Evolutionary conservation across 495 filamentous ascomycete species (phyloP).

Genomic region (Sabuloglossum arenarium): DNA sequence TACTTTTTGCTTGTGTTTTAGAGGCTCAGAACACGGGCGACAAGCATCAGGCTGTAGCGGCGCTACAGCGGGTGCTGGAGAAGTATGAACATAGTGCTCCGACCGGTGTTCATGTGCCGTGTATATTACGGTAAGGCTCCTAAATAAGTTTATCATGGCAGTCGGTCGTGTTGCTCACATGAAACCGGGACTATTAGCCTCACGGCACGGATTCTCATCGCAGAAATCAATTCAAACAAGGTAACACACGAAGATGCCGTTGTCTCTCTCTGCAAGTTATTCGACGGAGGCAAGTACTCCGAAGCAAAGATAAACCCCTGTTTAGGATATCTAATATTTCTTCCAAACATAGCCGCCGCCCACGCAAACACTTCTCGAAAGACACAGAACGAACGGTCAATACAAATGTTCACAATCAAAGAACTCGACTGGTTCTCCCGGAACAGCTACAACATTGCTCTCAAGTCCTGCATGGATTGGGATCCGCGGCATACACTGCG

Average conservation of each 20-base stretch:
- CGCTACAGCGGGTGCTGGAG: constrained; percentile 35
- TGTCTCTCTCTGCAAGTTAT: constrained; percentile 35
- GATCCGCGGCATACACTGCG: constrained; percentile 27
- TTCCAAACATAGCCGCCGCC: constrained; percentile 20
- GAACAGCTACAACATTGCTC: constrained; percentile 53
- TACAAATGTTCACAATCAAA: constrained; percentile 27
- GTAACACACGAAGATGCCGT: constrained; percentile 12
- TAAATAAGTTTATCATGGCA: background rate
- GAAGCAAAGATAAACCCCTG: background rate
- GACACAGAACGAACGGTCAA: constrained; percentile 7
- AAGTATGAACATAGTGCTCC: constrained; percentile 29
- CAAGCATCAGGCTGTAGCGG: constrained; percentile 30
- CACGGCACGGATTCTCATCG: constrained; percentile 32
- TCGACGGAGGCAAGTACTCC: constrained; percentile 35
- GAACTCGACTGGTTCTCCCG: constrained; percentile 70
- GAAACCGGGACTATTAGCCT: background rate
- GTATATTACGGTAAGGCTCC: constrained; percentile 35
- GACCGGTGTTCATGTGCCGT: constrained; percentile 38
- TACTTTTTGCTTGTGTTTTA: constrained; percentile 55
- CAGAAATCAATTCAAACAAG: constrained; percentile 26
- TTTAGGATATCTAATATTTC: constrained; percentile 9
- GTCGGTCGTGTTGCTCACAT: background rate
- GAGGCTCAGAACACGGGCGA: constrained; percentile 51
- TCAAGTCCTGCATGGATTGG: constrained; percentile 37
- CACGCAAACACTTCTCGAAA: constrained; percentile 22